These are phyloP conservation scores for Colletotrichum sp. DNA, from an alignment of 2,329 filamentous ascomycete genomes.

Conservation along the genomic window DNA sequence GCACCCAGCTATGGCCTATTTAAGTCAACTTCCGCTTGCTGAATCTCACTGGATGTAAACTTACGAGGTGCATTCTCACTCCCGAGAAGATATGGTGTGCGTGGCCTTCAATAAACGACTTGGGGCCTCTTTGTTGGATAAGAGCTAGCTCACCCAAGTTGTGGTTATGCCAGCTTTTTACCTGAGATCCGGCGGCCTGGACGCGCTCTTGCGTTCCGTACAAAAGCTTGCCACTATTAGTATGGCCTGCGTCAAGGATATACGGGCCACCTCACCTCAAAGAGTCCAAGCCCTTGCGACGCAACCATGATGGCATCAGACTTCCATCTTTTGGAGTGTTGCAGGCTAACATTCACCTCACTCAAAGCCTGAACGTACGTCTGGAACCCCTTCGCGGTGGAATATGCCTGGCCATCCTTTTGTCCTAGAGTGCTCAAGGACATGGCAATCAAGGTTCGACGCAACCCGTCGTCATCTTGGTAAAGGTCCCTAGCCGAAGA, in stretches of 20 bases:
- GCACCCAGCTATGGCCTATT: not conserved
- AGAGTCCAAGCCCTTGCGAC: conserved; percentile 4
- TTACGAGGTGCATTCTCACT: conserved; percentile 24
- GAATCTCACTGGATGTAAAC: not conserved
- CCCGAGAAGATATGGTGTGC: conserved; percentile 24
- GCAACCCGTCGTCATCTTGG: conserved; percentile 10
- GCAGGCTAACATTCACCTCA: not conserved
- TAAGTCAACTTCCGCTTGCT: not conserved
- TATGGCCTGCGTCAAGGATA: not conserved
- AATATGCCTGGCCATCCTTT: conserved; percentile 14
- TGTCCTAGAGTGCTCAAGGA: conserved; percentile 23
- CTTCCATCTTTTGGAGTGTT: not conserved
- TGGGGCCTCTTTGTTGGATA: not conserved
- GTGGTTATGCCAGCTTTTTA: conserved; percentile 19
- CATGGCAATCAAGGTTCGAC: conserved; percentile 22
- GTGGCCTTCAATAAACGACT: not conserved
- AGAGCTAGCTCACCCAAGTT: conserved; percentile 15
- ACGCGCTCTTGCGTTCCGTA: conserved; percentile 10
- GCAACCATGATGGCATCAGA: conserved; percentile 2
- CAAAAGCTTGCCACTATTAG: not conserved
- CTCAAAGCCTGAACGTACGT: conserved; percentile 23
- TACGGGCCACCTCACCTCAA: conserved; percentile 17
- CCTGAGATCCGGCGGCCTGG: not conserved
- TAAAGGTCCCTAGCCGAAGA: conserved; percentile 20
- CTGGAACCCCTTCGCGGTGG: conserved; percentile 19